Conservation (phyloP, 805 yeast genomes). For the Sugiyamaella qingdaonensis region DNA sequence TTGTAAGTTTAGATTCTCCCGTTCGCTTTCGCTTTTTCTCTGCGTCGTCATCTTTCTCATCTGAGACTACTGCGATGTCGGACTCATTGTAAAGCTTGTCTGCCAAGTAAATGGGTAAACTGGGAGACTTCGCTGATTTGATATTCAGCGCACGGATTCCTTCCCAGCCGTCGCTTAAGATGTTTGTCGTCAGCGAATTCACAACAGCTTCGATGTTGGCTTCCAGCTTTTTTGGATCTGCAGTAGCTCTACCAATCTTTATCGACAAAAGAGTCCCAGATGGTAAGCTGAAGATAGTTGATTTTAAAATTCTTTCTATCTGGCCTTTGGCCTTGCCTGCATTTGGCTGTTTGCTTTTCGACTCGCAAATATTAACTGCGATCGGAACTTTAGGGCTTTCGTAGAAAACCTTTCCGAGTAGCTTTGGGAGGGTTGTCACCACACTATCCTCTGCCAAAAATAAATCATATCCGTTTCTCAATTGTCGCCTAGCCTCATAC, state of each 20-base stretch:
- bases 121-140: constrained; percentile 72
- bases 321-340: constrained; percentile 52
- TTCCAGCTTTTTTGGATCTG: constrained; percentile 46
- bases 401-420: constrained; percentile 78
- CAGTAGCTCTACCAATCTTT: constrained; percentile 54
- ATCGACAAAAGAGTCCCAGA: constrained; percentile 65
- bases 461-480: constrained; percentile 62
- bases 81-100: constrained; percentile 47
- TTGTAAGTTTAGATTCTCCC: constrained; percentile 41
- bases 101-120: constrained; percentile 75
- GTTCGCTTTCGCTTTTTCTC: constrained; percentile 24
- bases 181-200: constrained; percentile 37
- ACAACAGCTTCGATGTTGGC: constrained; percentile 59
- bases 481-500: constrained; percentile 81
- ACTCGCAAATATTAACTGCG: constrained; percentile 34
- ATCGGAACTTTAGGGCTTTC: constrained; percentile 67
- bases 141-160: constrained; percentile 44
- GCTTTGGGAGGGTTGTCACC: constrained; percentile 72
- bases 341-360: constrained; percentile 39
- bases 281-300: constrained; percentile 64
- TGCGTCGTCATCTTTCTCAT: constrained; percentile 31
- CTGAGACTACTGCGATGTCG: constrained; percentile 49
- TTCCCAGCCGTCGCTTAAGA: constrained; percentile 27
- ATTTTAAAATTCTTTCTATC: constrained; percentile 51
- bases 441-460: constrained; percentile 83